phyloP scores from a whole-genome alignment of 352 stramenopile genomes.

The Globisporangium barbulae region DNA sequence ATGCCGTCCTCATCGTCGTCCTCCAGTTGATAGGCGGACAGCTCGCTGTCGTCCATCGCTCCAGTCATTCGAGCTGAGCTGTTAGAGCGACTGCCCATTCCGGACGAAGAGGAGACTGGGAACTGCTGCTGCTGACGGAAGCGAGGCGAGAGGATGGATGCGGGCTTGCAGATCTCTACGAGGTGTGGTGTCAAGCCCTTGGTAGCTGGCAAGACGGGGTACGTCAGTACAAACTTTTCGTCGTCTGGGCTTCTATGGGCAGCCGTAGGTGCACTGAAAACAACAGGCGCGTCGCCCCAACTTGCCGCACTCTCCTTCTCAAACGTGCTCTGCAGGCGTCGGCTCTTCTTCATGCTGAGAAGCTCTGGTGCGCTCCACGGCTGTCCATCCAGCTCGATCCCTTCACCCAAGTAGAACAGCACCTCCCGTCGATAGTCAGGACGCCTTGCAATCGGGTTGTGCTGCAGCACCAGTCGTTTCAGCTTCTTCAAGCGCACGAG shows the following conservation, averaged over 20 bases:
- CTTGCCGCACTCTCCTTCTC: conserved; percentile 9
- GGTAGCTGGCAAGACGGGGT: conserved; percentile 28
- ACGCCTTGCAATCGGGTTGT: conserved; percentile 69
- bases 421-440: conserved; percentile 81
- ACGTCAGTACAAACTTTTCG: conserved; percentile 37
- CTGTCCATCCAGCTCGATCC: conserved; percentile 59
- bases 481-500: conserved; percentile 42
- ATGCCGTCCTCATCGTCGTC: conserved; percentile 28
- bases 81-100: background rate
- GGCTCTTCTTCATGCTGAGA: conserved; percentile 66
- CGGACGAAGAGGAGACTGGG: background rate
- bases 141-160: conserved; percentile 28
- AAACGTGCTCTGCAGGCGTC: conserved; percentile 31
- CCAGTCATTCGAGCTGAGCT: conserved; percentile 9
- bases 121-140: conserved; percentile 16
- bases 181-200: conserved; percentile 27
- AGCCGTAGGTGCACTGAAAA: background rate
- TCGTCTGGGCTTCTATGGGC: background rate
- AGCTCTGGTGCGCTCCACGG: conserved; percentile 62
- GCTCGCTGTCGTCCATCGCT: conserved; percentile 1
- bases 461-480: conserved; percentile 45
- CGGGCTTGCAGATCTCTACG: conserved; percentile 44
- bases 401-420: conserved; percentile 71
- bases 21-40: conserved; percentile 11
- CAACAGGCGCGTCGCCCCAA: conserved; percentile 12